These are phyloP conservation scores for Boletus reticulatus DNA, from an alignment of 768 basidiomycete genomes.

Conservation along the genomic window DNA sequence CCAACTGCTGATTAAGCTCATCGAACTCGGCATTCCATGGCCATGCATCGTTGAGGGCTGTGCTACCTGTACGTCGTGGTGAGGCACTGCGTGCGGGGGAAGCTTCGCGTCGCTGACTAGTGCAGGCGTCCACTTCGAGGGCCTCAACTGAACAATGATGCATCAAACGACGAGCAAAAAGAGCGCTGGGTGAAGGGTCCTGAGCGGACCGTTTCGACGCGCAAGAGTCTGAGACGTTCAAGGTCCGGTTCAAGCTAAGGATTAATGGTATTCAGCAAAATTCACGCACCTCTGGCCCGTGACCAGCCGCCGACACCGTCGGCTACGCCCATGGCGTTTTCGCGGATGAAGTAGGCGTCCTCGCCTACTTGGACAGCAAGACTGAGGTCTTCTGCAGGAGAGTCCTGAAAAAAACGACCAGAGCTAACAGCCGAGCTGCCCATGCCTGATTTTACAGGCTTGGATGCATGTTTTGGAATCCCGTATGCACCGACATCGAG, in stretches of 20 bases:
- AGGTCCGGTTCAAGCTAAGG: constrained; percentile 8
- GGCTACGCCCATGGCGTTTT: constrained; percentile 90
- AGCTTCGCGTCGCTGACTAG: constrained; percentile 17
- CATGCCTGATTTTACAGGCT: constrained; percentile 31
- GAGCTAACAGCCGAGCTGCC: constrained; percentile 9
- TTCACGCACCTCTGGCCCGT: constrained; percentile 38
- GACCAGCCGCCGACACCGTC: constrained; percentile 97
- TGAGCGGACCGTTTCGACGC: constrained; percentile 34
- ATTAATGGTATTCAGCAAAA: constrained; percentile 6
- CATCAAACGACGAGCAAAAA: constrained; percentile 81
- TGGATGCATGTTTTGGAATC: constrained; percentile 59
- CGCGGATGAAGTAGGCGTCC: constrained; percentile 82
- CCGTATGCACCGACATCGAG: constrained; percentile 84
- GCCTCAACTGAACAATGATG: constrained; percentile 74
- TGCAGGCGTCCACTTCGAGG: constrained; percentile 8
- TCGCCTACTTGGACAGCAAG: constrained; percentile 84
- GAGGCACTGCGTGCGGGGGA: constrained; percentile 44
- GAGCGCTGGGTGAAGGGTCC: constrained; percentile 45
- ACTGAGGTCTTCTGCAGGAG: constrained; percentile 33
- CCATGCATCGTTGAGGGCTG: constrained; percentile 28
- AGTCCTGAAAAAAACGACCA: constrained; percentile 30
- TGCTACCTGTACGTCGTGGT: constrained; percentile 38
- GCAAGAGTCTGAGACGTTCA: constrained; percentile 13
- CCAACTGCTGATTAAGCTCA: constrained; percentile 43
- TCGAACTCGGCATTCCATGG: constrained; percentile 33